Conservation (phyloP, 768 basidiomycete species). For the Lactarius deliciosus region DNA sequence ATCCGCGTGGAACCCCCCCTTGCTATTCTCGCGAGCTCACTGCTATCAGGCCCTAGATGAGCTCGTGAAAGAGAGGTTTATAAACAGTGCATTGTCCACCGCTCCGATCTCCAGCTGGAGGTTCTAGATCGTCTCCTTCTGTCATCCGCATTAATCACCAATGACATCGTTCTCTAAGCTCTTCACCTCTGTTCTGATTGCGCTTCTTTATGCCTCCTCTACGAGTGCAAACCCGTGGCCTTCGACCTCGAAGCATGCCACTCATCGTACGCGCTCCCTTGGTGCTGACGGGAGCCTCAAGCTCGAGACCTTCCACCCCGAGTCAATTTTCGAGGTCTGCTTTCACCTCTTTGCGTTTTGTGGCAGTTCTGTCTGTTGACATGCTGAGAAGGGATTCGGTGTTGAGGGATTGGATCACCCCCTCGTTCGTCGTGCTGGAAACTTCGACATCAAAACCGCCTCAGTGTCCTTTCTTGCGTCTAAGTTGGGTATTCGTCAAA, state of each 20-base stretch:
- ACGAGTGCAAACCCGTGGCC: slow-evolving; percentile 30
- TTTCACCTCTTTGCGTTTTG: background rate
- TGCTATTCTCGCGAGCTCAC: background rate
- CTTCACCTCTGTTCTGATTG: slow-evolving; percentile 31
- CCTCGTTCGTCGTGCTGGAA: slow-evolving; percentile 29
- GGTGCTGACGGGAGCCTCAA: slow-evolving; percentile 22
- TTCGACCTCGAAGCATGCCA: slow-evolving; percentile 31
- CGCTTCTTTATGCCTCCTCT: slow-evolving; percentile 29
- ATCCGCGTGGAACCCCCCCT: background rate
- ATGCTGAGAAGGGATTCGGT: slow-evolving; percentile 31
- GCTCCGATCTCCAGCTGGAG: background rate
- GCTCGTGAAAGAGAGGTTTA: background rate
- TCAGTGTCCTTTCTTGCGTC: slow-evolving; percentile 32
- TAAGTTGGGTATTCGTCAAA: slow-evolving; percentile 28
- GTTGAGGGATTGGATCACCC: slow-evolving; percentile 32
- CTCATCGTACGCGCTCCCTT: slow-evolving; percentile 30
- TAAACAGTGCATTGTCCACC: background rate
- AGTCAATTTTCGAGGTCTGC: slow-evolving; percentile 33
- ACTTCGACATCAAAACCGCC: slow-evolving; percentile 30
- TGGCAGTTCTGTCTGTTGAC: background rate
- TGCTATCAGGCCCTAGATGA: background rate
- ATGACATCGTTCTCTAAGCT: slow-evolving; percentile 31
- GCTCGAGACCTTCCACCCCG: slow-evolving; percentile 34
- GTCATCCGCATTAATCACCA: background rate
- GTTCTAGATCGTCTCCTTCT: background rate